phyloP scores from a whole-genome alignment of 768 basidiomycete genomes.

The Infundibulicybe gibba region DNA sequence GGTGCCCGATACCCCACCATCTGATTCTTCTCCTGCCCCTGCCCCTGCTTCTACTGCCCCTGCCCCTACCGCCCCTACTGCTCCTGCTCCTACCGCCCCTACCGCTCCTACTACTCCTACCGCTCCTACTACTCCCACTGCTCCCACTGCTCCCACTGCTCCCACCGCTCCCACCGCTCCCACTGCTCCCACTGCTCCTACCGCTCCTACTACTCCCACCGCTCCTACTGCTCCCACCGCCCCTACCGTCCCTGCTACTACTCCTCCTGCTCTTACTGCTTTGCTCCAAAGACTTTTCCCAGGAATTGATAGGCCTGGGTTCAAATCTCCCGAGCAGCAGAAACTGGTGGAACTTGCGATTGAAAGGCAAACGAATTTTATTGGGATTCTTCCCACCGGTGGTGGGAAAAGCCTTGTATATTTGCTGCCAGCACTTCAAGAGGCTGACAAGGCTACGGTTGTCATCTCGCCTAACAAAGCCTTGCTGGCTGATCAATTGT shows the following conservation, averaged over 20 bases:
- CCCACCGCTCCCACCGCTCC: too few species aligned
- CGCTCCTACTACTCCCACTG: too few species aligned
- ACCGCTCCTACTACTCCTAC: too few species aligned
- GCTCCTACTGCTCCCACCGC: too few species aligned
- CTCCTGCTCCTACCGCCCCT: too few species aligned
- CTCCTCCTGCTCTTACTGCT: too few species aligned
- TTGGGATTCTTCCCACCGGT: slow-evolving; percentile 17
- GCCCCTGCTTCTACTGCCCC: background rate
- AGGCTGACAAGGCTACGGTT: slow-evolving; percentile 3
- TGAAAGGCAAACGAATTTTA: slow-evolving; percentile 7
- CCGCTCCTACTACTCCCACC: too few species aligned
- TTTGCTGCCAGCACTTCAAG: slow-evolving; percentile 11
- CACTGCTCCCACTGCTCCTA: too few species aligned
- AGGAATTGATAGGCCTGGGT: background rate
- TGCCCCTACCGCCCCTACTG: too few species aligned
- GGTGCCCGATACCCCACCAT: too few species aligned
- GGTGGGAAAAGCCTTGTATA: slow-evolving; percentile 16
- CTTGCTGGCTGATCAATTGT: slow-evolving; percentile 7
- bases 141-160: too few species aligned
- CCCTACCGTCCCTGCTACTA: background rate
- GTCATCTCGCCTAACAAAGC: slow-evolving; percentile 14
- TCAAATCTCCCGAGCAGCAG: slow-evolving; percentile 9
- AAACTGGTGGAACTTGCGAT: slow-evolving; percentile 8
- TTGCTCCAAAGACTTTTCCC: too few species aligned
- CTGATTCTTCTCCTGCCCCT: background rate